Base-by-base conservation (phyloP, 768 basidiomycete genomes). In the Agaricus subrufescens region DNA sequence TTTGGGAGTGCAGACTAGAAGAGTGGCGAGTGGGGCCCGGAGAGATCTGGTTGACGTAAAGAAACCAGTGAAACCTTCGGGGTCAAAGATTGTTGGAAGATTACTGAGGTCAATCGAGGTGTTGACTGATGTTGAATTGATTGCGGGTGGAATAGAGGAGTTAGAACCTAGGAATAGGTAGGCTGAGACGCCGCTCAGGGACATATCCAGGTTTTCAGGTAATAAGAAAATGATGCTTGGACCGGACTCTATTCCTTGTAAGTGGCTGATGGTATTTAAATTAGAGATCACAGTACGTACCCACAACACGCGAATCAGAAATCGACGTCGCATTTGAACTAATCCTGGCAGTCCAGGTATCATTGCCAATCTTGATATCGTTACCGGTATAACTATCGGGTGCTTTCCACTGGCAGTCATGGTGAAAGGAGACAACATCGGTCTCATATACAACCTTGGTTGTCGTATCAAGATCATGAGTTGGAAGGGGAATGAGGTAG, bases 331-430 rank as follows among this genome's bases (percentile, higher is more conserved):
- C 25, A 39, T 53, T 53, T 3, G 42, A 30, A 19, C 9, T 46
- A 29, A 38, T 11, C 23, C 9, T 19, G 2, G 34, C 45, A 9
- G 10, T 19, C 53, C 53, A 54, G 11, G 45, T 29, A n/a, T 47
- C 12, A 10, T 39, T 31, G 1, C 29, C 34, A 26, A 54, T 14
- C 9, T 3, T 19, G 3, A 46, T 8, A 8, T 5, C 29, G 10
- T 29, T 14, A 6, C 25, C 23, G 19, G 12, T 15, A n/a, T 37
- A 15, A 31, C 11, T 14, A 5, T 34, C 43, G 11, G 53, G 53
- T 12, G 46, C 46, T 44, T 47, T 45, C 53, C 53, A 54, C 15
- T 39, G 45, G n/a, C 53, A 54, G 8, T 45, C 15, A 37, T 54
- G 29, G 15, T 47, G 34, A 14, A 54, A 54, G 14, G 8, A 19